Conservation (phyloP, 805 yeast genomes). For the Candida berthetii region DNA sequence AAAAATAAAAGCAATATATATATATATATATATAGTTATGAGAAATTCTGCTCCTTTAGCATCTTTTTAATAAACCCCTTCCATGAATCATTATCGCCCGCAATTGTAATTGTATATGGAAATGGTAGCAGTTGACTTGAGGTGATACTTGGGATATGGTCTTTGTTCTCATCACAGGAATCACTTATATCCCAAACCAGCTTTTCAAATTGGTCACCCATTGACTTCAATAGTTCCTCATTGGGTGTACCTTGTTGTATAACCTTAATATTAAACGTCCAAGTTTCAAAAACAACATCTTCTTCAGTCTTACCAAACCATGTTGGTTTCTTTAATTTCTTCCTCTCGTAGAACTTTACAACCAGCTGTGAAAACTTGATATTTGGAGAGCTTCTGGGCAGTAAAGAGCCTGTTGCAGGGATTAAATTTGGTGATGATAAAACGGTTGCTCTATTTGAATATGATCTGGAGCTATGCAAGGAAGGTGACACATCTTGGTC, state of each 20-base stretch:
- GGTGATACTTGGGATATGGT: conserved; percentile 71
- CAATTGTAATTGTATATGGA: conserved; percentile 38
- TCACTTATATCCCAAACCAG: conserved; percentile 41
- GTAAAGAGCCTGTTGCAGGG: conserved; percentile 1
- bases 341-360: conserved; percentile 33
- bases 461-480: conserved; percentile 3
- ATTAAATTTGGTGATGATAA: neutral
- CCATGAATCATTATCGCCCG: conserved; percentile 21
- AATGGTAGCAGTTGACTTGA: conserved; percentile 64
- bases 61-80: conserved; percentile 35
- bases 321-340: conserved; percentile 37
- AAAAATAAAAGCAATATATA: neutral
- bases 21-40: neutral
- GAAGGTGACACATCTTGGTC: conserved; percentile 11
- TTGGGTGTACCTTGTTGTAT: conserved; percentile 17
- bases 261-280: conserved; percentile 51
- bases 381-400: conserved; percentile 15
- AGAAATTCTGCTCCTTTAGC: conserved; percentile 18
- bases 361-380: conserved; percentile 25
- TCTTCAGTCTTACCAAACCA: conserved; percentile 46
- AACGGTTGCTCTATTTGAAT: neutral
- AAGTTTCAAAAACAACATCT: conserved; percentile 61
- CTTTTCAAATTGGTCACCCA: conserved; percentile 32
- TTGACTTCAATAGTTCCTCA: conserved; percentile 8
- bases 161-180: conserved; percentile 48